Conservation (phyloP, 345 rosid genomes). For the Brassica napus region DNA sequence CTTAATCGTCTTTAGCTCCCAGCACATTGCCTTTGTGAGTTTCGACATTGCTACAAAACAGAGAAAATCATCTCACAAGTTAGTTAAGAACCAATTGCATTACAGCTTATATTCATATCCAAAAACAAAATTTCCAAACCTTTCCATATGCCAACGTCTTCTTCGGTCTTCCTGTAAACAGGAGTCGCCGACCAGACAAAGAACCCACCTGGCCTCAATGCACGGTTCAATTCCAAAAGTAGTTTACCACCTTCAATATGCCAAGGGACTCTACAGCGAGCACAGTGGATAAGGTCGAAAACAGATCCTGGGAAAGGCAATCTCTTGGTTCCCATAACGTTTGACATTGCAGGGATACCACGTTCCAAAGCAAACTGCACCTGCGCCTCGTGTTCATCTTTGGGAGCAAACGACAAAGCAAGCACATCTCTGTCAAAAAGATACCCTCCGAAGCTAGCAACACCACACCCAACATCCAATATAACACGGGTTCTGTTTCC, state of each 20-base stretch:
- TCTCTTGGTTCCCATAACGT: slow-evolving; percentile 89
- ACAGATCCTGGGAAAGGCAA: slow-evolving; percentile 81
- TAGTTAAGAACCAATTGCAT: not conserved
- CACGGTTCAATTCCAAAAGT: slow-evolving; percentile 81
- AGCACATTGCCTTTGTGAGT: slow-evolving; percentile 81
- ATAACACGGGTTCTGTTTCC: slow-evolving; percentile 73
- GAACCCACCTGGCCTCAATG: slow-evolving; percentile 93
- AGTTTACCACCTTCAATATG: slow-evolving; percentile 92
- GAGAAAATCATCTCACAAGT: slow-evolving; percentile 5
- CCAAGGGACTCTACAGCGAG: slow-evolving; percentile 98
- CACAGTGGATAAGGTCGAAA: slow-evolving; percentile 84
- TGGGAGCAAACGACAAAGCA: slow-evolving; percentile 93
- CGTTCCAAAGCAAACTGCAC: slow-evolving; percentile 94
- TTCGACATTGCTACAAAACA: slow-evolving; percentile 66
- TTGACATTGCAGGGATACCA: slow-evolving; percentile 82
- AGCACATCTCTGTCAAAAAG: slow-evolving; percentile 82
- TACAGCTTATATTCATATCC: not conserved
- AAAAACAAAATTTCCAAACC: slow-evolving; percentile 35
- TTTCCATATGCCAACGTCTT: slow-evolving; percentile 70
- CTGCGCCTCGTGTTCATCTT: slow-evolving; percentile 96
- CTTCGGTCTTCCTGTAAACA: slow-evolving; percentile 62
- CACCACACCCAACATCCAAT: slow-evolving; percentile 95
- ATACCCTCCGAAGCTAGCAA: slow-evolving; percentile 91
- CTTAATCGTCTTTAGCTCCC: slow-evolving; percentile 61
- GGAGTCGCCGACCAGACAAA: slow-evolving; percentile 98